Evolutionary conservation across 495 filamentous ascomycete genomes (phyloP).

Genomic region (Aspergillus ostianus): DNA sequence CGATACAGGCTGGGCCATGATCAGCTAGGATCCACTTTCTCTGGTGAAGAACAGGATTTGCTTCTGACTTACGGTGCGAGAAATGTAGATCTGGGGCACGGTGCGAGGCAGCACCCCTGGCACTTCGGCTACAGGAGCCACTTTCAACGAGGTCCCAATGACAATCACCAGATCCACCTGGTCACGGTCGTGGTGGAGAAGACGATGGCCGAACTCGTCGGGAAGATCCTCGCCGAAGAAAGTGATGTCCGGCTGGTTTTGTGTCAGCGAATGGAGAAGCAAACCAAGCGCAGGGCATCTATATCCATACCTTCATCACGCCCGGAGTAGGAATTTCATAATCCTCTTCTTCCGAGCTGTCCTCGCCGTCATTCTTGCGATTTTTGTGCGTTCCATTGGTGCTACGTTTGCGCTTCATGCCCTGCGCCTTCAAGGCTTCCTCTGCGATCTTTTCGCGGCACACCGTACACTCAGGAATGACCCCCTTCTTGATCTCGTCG

Average conservation of each 20-base stretch:
- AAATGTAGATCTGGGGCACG: conserved; percentile 94
- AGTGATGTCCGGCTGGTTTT: conserved; percentile 77
- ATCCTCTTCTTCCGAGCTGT: conserved; percentile 70
- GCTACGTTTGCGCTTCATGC: conserved; percentile 76
- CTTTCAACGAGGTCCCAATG: conserved; percentile 95
- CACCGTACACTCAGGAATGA: conserved; percentile 52
- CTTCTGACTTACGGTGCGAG: conserved; percentile 59
- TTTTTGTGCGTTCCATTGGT: conserved; percentile 54
- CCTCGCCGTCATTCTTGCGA: conserved; percentile 52
- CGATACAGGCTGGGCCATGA: conserved; percentile 57
- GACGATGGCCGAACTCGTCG: conserved; percentile 74
- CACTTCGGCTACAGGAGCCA: conserved; percentile 91
- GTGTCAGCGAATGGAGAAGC: conserved; percentile 4
- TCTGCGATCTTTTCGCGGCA: conserved; percentile 41
- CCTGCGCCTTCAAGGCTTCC: conserved; percentile 40
- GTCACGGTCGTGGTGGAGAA: conserved; percentile 75
- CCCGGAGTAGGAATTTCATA: conserved; percentile 71
- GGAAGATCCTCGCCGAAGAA: conserved; percentile 83
- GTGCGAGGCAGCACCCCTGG: conserved; percentile 72
- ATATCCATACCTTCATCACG: conserved; percentile 75
- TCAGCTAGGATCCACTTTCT: conserved; percentile 10
- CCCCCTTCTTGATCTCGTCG: conserved; percentile 73
- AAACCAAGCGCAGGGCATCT: conserved; percentile 2
- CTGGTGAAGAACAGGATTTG: not conserved
- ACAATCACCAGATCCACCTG: conserved; percentile 90